Conservation (phyloP, 352 stramenopile genomes). For the Phytopythium kandeliae region DNA sequence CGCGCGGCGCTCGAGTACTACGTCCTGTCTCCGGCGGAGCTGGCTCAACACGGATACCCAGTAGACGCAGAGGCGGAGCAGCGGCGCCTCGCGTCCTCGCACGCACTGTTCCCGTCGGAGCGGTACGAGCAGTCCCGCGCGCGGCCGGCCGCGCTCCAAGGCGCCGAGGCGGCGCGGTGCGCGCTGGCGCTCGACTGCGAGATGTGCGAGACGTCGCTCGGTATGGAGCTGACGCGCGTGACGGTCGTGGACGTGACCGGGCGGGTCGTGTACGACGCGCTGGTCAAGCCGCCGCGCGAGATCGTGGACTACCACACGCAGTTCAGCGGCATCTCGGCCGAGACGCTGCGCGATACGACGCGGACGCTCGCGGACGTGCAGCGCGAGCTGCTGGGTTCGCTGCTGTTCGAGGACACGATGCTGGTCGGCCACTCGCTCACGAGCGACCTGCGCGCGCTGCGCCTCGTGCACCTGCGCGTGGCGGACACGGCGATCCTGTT, state of each 20-base stretch:
- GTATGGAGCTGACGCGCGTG: conserved; percentile 77
- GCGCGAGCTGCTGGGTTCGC: conserved; percentile 36
- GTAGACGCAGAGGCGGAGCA: conserved; percentile 60
- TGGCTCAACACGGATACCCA: conserved; percentile 67
- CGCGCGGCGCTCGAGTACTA: conserved; percentile 37
- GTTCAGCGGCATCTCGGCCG: conserved; percentile 85
- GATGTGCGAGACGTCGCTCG: conserved; percentile 87
- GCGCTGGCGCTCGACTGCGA: conserved; percentile 86
- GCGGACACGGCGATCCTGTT: conserved; percentile 82
- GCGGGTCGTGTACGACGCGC: conserved; percentile 70
- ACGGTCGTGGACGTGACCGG: conserved; percentile 63
- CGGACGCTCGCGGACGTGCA: conserved; percentile 72
- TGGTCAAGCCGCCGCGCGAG: conserved; percentile 77
- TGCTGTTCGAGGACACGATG: conserved; percentile 71
- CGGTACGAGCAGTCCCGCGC: conserved; percentile 3
- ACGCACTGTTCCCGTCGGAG: not conserved
- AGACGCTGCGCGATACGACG: conserved; percentile 54
- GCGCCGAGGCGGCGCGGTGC: conserved; percentile 2
- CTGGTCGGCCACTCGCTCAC: conserved; percentile 85
- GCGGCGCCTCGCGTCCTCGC: conserved; percentile 31
- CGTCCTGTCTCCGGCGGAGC: conserved; percentile 53
- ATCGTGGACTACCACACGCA: conserved; percentile 89
- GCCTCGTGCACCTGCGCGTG: conserved; percentile 64
- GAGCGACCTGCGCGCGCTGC: conserved; percentile 75
- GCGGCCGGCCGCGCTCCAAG: not conserved